Evolutionary conservation across 257 asterid genomes (phyloP), one percentile per base, ranked within the genome.

Genomic region (Nicotiana obtusifolia): DNA sequence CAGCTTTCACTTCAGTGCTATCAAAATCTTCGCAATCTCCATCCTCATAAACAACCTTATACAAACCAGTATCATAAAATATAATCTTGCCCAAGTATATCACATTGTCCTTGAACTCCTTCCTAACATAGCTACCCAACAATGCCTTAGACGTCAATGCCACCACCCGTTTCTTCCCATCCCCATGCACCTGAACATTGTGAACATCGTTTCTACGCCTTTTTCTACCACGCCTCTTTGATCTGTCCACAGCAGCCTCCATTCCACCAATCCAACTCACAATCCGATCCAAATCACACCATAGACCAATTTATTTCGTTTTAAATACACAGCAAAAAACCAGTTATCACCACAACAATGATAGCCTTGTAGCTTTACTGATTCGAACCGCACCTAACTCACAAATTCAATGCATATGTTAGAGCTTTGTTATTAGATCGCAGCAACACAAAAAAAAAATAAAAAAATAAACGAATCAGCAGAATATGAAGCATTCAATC

Each of bases 21-120:
- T 87, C 91, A 86, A 94, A 85, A 88, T 91, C 97, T 86, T 94
- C 98, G 11, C 85, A 88, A 85, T 89, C 93, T 66, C 93, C 97
- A 84, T 91, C 94, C 87, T 94, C 98, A 64, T 93, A 94, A 19
- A 83, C 86, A 57, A 94, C 85, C 86, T 91, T 85, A 78, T 94
- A 94, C 85, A 91, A 77, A 11, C 97, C 97, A 6, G 92, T 66
- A 77, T 84, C 90, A 82, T 91, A 88, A 59, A 75, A 85, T 30
- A 85, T 81, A 64, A 94, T 81, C 84, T 90, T 93, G 64, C 98
- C 98, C 77, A 94, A 79, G 80, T 85, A 91, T 65, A 85, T 49
- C 68, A 94, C 93, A 80, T 83, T 87, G 30, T 92, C 97, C 61
- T 76, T 82, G 53, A 94, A 91, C 83, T 91, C 90, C 85, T 91